A percentile compares a stretch with the other conserved stretches of the same genome.
Conservation (phyloP, 768 basidiomycete species). For the Kwoniella sp. region DNA sequence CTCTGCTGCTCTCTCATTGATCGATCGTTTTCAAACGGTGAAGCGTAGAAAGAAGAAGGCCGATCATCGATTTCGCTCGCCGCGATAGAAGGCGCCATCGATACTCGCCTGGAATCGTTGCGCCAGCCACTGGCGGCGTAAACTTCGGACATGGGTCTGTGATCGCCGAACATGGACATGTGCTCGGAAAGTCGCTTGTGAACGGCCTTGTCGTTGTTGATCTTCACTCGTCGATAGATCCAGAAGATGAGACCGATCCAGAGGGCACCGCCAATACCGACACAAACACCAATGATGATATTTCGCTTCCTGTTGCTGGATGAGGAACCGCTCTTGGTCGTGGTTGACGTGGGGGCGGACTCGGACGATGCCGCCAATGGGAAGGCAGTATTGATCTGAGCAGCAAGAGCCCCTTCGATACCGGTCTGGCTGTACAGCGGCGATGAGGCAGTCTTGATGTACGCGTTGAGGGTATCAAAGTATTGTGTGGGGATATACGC, state of each 20-base stretch:
- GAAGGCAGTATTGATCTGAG: slow-evolving; percentile 70
- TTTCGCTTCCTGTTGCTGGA: slow-evolving; percentile 65
- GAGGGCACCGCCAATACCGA: slow-evolving; percentile 76
- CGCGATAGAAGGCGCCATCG: slow-evolving; percentile 43
- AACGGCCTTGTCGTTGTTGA: slow-evolving; percentile 65
- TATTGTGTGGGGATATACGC: slow-evolving; percentile 66
- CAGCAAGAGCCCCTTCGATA: slow-evolving; percentile 65
- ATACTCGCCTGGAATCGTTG: slow-evolving; percentile 23
- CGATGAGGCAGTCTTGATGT: slow-evolving; percentile 67
- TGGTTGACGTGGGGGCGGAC: slow-evolving; percentile 31
- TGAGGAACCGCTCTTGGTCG: slow-evolving; percentile 34
- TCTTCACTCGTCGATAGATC: slow-evolving; percentile 68
- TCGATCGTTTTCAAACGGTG: slow-evolving; percentile 50
- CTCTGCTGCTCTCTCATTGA: slow-evolving; percentile 33
- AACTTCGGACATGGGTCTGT: slow-evolving; percentile 24
- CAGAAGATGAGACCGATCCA: slow-evolving; percentile 73
- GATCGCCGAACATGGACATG: slow-evolving; percentile 51
- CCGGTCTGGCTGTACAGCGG: slow-evolving; percentile 66
- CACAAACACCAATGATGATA: slow-evolving; percentile 89
- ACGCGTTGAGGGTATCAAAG: slow-evolving; percentile 66
- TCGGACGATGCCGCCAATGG: slow-evolving; percentile 57
- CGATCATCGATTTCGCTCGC: slow-evolving; percentile 53
- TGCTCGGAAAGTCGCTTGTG: slow-evolving; percentile 73
- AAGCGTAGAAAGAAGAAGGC: slow-evolving; percentile 55
- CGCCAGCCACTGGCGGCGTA: slow-evolving; percentile 21